These are phyloP conservation scores for Pterula multifida DNA, from an alignment of 1,284 basidiomycete species.

Conservation along the genomic window DNA sequence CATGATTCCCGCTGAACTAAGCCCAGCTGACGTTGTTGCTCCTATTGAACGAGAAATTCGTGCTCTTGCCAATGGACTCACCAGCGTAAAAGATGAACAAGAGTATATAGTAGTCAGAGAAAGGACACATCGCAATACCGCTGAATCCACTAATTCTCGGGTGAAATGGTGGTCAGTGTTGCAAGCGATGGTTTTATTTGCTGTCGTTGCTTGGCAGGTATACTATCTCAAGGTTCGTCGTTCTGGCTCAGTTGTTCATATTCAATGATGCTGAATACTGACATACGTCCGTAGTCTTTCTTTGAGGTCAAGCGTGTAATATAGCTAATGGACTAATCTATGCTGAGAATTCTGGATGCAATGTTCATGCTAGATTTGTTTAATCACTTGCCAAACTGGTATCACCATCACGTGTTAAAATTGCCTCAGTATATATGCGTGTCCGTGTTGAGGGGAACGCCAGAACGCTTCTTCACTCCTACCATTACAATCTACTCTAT, in stretches of 20 bases:
- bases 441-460: no score
- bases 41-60: conserved; percentile 97
- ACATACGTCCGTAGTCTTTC: conserved; percentile 45
- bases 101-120: conserved; percentile 97
- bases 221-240: conserved; percentile 89
- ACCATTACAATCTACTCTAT: not conserved
- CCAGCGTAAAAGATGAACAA: conserved; percentile 95
- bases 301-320: conserved; percentile 94
- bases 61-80: conserved; percentile 71
- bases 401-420: no score
- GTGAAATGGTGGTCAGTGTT: conserved; percentile 99
- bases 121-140: conserved; percentile 86
- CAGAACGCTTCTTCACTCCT: no score
- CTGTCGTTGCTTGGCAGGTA: conserved; percentile 92
- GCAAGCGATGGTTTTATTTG: conserved; percentile 79
- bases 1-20: conserved; percentile 12
- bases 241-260: conserved; percentile 2
- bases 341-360: no score
- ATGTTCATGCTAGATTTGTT: no score
- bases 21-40: conserved; percentile 57
- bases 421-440: no score
- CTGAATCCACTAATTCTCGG: conserved; percentile 88
- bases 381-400: no score
- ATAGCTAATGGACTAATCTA: conserved; percentile 24
- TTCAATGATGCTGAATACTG: not conserved